Conservation (phyloP, 495 filamentous ascomycete species). For the Aspergillus kassunensis region DNA sequence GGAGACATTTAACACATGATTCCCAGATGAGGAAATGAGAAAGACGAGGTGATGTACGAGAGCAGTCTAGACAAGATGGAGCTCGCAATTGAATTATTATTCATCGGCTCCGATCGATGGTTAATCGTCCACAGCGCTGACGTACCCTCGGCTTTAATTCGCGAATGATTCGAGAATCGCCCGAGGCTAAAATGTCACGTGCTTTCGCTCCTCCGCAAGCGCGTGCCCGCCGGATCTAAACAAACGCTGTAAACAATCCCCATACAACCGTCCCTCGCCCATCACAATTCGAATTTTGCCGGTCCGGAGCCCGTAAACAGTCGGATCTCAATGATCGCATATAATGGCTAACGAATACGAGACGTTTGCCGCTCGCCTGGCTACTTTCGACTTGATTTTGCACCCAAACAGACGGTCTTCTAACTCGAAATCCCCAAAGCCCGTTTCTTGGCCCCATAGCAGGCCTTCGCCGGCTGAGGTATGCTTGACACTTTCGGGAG, state of each 20-base stretch:
- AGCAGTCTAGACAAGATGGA: neutral
- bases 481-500: neutral
- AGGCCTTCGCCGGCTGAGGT: slow-evolving; percentile 62
- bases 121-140: slow-evolving; percentile 14
- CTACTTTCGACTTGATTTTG: slow-evolving; percentile 64
- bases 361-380: slow-evolving; percentile 67
- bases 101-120: slow-evolving; percentile 3
- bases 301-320: neutral
- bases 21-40: neutral
- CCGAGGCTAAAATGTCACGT: slow-evolving; percentile 12
- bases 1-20: slow-evolving; percentile 28
- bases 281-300: neutral
- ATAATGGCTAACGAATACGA: slow-evolving; percentile 45
- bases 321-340: slow-evolving; percentile 3
- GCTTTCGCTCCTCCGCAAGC: slow-evolving; percentile 18
- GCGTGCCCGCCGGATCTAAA: slow-evolving; percentile 30
- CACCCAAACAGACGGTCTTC: slow-evolving; percentile 63
- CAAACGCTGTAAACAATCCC: too few species aligned
- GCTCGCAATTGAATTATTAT: slow-evolving; percentile 8
- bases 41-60: slow-evolving; percentile 7
- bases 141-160: slow-evolving; percentile 22
- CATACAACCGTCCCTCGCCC: too few species aligned
- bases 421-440: slow-evolving; percentile 56
- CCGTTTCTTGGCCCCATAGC: slow-evolving; percentile 72
- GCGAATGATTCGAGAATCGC: slow-evolving; percentile 2